Evolutionary conservation across 208 protist species (phyloP), one percentile per base, ranked within the genome.

Genomic region (Zelonia costaricensis): DNA sequence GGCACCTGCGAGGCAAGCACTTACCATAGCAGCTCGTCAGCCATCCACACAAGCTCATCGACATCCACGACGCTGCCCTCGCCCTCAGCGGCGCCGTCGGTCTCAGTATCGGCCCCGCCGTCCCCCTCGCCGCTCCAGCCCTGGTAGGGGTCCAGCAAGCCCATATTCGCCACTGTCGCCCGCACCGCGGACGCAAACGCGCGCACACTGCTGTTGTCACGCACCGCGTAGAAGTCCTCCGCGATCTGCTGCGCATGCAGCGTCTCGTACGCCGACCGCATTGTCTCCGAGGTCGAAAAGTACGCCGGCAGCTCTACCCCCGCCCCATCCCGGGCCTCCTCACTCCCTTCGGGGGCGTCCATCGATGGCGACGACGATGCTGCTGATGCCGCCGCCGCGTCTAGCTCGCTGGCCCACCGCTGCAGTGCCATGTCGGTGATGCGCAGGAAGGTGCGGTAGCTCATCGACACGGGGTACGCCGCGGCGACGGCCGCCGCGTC

Each of bases 361-460:
- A n/a, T n/a, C n/a, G n/a, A n/a, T n/a, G n/a, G 18, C 20, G 42
- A 10, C 3, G 12, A 44, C 44, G 22, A 10, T 15, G 13, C 40
- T 1, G 16, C 28, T 12, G 25, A 16, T 0, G 12, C 13, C 5
- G 48, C 45, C 8, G 23, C 20, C 18, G 12, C 27, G 20, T 40
- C 48, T 13, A 35, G 6, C 25, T 58, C 25, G 18, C 47, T 30
- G 31, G 65, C 62, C 43, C 76, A 69, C 44, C 57, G 69, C 68
- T 69, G 71, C 54, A 93, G 56, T 12, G 87, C 69, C 61, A 90
- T 76, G 59, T 93, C 81, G 16, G 87, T 93, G 36, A 91, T 61
- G 27, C 82, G 81, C 20, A 89, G 59, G 51, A 93, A 88, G 27
- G 80, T 69, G 57, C 69, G 69, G 65, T 79, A 91, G 66, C 74